Conservation (phyloP, 208 protist species). For the Trypanosoma melophagium region DNA sequence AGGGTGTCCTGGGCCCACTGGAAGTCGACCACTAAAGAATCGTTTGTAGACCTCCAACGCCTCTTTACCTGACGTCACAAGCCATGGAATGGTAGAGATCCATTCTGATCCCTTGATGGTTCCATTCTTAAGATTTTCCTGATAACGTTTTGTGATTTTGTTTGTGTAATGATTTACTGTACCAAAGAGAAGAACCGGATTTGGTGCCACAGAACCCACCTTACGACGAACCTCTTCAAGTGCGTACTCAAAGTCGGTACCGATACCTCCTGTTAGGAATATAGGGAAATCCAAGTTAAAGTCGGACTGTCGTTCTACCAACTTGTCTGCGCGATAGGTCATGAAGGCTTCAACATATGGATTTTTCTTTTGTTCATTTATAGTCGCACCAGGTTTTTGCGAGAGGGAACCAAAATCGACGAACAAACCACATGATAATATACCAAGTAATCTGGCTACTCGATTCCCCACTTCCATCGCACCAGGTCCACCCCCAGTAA, state of each 20-base stretch:
- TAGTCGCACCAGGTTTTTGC: slow-evolving; percentile 78
- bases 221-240: slow-evolving; percentile 93
- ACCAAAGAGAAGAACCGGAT: slow-evolving; percentile 90
- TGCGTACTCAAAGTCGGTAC: slow-evolving; percentile 93
- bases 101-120: slow-evolving; percentile 92
- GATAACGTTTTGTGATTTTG: slow-evolving; percentile 83
- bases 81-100: slow-evolving; percentile 90
- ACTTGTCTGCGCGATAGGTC: slow-evolving; percentile 89
- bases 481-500: slow-evolving; percentile 91
- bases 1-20: slow-evolving; percentile 66
- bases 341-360: slow-evolving; percentile 91
- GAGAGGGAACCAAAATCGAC: slow-evolving; percentile 90
- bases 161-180: slow-evolving; percentile 64
- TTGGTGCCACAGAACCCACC: slow-evolving; percentile 79
- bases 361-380: slow-evolving; percentile 94
- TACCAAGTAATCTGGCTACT: slow-evolving; percentile 86
- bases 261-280: slow-evolving; percentile 90
- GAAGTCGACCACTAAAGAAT: slow-evolving; percentile 82
- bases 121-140: slow-evolving; percentile 69
- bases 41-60: slow-evolving; percentile 84
- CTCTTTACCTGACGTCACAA: slow-evolving; percentile 79
- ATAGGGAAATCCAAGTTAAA: slow-evolving; percentile 94
- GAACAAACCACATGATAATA: slow-evolving; percentile 89
- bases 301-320: slow-evolving; percentile 92
- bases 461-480: slow-evolving; percentile 94